These are phyloP conservation scores for Monoraphidium neglectum DNA, from an alignment of 139 green algal genomes.

Conservation along the genomic window DNA sequence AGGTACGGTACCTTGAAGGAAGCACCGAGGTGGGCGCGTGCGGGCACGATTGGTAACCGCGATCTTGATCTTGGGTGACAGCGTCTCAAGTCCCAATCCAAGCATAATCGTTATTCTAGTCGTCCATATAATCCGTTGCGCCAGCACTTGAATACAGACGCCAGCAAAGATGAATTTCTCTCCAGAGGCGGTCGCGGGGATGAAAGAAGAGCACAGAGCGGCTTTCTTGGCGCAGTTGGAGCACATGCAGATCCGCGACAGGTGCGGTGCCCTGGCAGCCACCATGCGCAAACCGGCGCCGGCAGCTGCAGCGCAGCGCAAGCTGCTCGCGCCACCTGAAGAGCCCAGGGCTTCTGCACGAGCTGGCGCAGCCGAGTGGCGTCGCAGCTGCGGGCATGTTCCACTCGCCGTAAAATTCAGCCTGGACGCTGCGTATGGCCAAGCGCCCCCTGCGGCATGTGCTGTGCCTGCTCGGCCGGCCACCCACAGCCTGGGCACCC, in stretches of 20 bases:
- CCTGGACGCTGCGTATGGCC: neutral
- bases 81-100: too few species aligned
- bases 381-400: neutral
- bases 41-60: too few species aligned
- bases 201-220: conserved; percentile 64
- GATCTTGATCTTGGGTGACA: too few species aligned
- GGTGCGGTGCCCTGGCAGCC: conserved; percentile 67
- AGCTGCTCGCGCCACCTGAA: too few species aligned
- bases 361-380: neutral
- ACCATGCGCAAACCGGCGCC: too few species aligned
- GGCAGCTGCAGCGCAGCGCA: too few species aligned
- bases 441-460: neutral
- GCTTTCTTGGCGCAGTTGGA: conserved; percentile 71
- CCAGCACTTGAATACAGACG: neutral
- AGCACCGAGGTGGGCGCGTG: too few species aligned
- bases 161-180: conserved; percentile 38
- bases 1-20: too few species aligned
- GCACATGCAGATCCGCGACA: conserved; percentile 89
- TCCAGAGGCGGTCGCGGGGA: conserved; percentile 38
- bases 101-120: too few species aligned
- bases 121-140: too few species aligned
- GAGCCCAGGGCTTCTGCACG: too few species aligned
- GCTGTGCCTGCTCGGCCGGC: neutral
- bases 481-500: too few species aligned
- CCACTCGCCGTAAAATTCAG: neutral